phyloP scores from a whole-genome alignment of 2,329 filamentous ascomycete genomes.

The Beauveria australis region DNA sequence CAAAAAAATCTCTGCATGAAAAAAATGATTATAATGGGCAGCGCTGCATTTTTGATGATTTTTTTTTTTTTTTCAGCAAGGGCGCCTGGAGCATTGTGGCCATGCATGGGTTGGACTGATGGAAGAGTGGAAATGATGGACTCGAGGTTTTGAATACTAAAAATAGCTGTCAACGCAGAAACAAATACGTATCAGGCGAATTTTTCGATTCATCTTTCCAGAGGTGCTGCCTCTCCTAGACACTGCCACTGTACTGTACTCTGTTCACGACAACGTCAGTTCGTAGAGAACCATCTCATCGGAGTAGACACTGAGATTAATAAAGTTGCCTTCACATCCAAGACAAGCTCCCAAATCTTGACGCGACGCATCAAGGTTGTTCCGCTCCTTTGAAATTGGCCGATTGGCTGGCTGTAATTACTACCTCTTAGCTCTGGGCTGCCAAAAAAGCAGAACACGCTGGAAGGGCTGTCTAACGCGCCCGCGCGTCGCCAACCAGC shows the following conservation, averaged over 20 bases:
- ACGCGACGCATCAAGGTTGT: conserved; percentile 6
- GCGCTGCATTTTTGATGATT: not conserved
- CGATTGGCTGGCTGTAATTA: not conserved
- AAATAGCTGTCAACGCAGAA: too few species aligned
- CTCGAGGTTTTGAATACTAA: not conserved
- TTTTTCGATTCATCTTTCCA: too few species aligned
- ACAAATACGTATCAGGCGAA: too few species aligned
- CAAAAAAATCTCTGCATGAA: not conserved
- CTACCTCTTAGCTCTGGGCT: not conserved
- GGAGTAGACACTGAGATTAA: too few species aligned
- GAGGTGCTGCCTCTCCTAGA: too few species aligned
- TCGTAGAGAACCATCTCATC: too few species aligned
- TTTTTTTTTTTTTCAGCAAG: not conserved
- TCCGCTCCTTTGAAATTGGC: conserved; percentile 2
- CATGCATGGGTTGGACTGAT: not conserved
- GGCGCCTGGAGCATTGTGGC: not conserved
- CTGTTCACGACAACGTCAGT: too few species aligned
- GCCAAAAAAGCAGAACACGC: conserved; percentile 6
- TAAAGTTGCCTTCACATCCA: too few species aligned
- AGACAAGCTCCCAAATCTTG: not conserved
- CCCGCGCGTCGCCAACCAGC: conserved; percentile 7
- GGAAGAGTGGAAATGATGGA: not conserved
- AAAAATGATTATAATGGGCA: not conserved
- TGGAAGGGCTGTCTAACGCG: conserved; percentile 9
- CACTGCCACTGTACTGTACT: too few species aligned